These are phyloP conservation scores for Trametes cubensis DNA, from an alignment of 768 basidiomycete species.

Conservation along the genomic window DNA sequence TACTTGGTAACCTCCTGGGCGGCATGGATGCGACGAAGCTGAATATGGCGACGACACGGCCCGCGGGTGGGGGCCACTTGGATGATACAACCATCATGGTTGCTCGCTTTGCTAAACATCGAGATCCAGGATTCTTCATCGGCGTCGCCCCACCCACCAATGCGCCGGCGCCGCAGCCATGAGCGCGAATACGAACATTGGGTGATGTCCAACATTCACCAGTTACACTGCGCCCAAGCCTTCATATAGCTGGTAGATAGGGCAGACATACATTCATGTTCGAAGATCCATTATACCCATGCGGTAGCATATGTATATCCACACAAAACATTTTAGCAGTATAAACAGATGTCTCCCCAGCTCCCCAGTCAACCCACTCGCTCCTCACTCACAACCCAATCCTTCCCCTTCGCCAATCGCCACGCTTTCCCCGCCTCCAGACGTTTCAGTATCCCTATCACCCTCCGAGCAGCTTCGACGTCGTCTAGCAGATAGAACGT, in stretches of 20 bases:
- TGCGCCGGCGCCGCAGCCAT: too few relatives aligned
- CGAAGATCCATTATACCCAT: too few relatives aligned
- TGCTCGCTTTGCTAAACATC: background rate
- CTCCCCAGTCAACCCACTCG: background rate
- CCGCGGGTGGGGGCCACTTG: background rate
- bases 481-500: slow-evolving; percentile 63
- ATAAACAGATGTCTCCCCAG: background rate
- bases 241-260: too few relatives aligned
- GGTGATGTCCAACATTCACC: too few relatives aligned
- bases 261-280: too few relatives aligned
- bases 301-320: background rate
- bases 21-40: background rate
- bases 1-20: slow-evolving; percentile 4
- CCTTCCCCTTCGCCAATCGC: background rate
- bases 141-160: too few relatives aligned
- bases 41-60: background rate
- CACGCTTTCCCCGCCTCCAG: slow-evolving; percentile 14
- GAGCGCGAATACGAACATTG: too few relatives aligned
- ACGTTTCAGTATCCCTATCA: slow-evolving; percentile 56
- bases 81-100: background rate
- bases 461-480: slow-evolving; percentile 49
- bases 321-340: background rate
- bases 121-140: too few relatives aligned
- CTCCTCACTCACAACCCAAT: background rate
- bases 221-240: too few relatives aligned